Evolutionary conservation across 2,329 filamentous ascomycete species (phyloP), one percentile per base, ranked within the genome.

Genomic region (Neofusicoccum parvum): DNA sequence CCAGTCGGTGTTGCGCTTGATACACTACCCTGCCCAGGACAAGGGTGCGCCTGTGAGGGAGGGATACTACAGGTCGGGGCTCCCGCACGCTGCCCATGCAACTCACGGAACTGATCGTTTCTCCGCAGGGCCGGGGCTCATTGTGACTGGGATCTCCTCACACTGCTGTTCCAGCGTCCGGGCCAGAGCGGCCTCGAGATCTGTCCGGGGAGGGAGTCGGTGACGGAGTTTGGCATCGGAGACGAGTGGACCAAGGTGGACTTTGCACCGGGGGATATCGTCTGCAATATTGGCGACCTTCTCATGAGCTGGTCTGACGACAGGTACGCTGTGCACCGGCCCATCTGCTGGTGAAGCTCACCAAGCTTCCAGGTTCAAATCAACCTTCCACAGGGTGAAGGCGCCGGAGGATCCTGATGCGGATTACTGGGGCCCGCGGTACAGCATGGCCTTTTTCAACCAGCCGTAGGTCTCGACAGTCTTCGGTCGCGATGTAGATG

Each of bases 221-320:
- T 84, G 7, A 89, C 86, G 0, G 80, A 82, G 3, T 89, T 87
- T 68, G 87, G 82, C 0, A 80, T 83, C 51, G 85, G 86, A 1
- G 86, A 89, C 70, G 75, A 75, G 0, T 90, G 88, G 88, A 90
- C 87, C 10, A 86, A 86, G 66, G 82, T 90, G n/a, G 82, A 86
- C 67, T 84, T 84, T 5, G 76, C 72, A 2, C 78, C 79, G 0
- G 85, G 82, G 0, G 83, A 83, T 67, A 86, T 88, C 64, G 84
- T 90, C 9, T 89, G 87, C 74, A 89, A 89, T 69, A 87, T 89
- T 67, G 88, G 88, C 3, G 87, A 90, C 71, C 77, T 90, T 64
- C 79, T 90, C 15, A 89, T 90, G 88, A 84, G 80, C 48, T 89
- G 87, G 87, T 86, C 82, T 34, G 87, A 90, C 71, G 88, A 90